Base-by-base conservation (phyloP, 176 grass and related monocot species). In the Urochloa ruziziensis region DNA sequence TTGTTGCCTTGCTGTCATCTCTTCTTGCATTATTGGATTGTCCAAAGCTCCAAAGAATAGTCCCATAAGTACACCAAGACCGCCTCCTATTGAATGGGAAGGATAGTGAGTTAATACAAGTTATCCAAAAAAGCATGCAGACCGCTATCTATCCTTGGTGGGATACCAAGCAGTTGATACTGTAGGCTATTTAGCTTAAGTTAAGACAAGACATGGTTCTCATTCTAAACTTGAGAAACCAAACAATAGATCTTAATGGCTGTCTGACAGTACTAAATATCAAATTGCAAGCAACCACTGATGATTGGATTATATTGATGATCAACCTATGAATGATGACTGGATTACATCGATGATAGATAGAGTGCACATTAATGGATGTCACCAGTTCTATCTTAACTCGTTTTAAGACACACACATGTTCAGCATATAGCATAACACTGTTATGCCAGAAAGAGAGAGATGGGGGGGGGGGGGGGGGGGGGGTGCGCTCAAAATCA, bases 31-130 rank as follows among this genome's bases (percentile, higher is more conserved):
- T 74, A 94, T 79, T 64, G 96, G 96, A 79, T 91, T 98, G 46
- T 98, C 93, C 91, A 98, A 82, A 79, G 96, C 89, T 77, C 96
- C 93, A 72, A 98, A 75, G 62, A 98, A 98, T 62, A 98, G 46
- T 25, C 96, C 96, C 96, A 98, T 95, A 72, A 85, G 75, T 37
- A 98, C 67, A 70, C 96, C 96, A 87, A 98, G 80, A 56, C 89
- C 96, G 83, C 96, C 96, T 59, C 96, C 93, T 98, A 72, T 74
- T 62, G 59, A 91, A 77, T 74, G 9, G 71, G 59, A 82, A 83
- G 35, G 43, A 56, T 72, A 68, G 3, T 74, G 28, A 54, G 66
- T 72, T 84, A 73, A 82, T 78, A 59, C 49, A 74, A 73, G 59
- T 62, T 71, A 34, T 33, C n/a, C 35, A 19, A 62, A 8, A 36